A percentile compares a stretch with the other conserved stretches of the same genome.
Evolutionary conservation across 192 early-diverging fungal genomes (phyloP).

Genomic region (Podila horticola): DNA sequence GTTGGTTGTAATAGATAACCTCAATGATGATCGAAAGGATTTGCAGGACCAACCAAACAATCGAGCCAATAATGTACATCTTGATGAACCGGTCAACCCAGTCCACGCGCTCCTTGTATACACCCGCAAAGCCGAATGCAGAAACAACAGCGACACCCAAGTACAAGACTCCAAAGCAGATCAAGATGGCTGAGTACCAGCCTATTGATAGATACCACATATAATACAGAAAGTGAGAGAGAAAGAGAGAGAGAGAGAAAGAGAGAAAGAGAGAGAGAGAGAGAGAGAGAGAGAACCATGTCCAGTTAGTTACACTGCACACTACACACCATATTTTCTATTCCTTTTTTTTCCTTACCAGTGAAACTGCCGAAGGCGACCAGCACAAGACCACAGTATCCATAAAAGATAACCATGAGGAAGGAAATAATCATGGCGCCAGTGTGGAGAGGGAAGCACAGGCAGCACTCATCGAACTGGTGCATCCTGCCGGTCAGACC

Average conservation of each 20-base stretch:
- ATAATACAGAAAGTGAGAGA: too few species aligned
- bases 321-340: too few species aligned
- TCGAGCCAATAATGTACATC: constrained; percentile 21
- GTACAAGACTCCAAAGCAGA: constrained; percentile 32
- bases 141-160: constrained; percentile 21
- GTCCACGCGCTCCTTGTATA: constrained; percentile 22
- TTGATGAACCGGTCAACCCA: constrained; percentile 26
- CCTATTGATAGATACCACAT: background rate
- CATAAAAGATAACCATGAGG: constrained; percentile 37
- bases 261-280: background rate
- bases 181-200: background rate
- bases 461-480: constrained; percentile 30
- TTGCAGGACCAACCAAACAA: constrained; percentile 24
- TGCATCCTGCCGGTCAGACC: constrained; percentile 25
- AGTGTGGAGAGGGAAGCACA: constrained; percentile 33
- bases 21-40: constrained; percentile 16
- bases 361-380: background rate
- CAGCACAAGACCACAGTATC: constrained; percentile 24
- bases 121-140: constrained; percentile 25
- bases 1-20: background rate
- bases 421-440: constrained; percentile 36
- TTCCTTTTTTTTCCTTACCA: background rate
- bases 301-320: too few species aligned
- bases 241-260: background rate
- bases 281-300: too few species aligned